Evolutionary conservation across 352 stramenopile genomes (phyloP), one percentile per base, ranked within the genome.

Genomic region (Phytophthora vignae): DNA sequence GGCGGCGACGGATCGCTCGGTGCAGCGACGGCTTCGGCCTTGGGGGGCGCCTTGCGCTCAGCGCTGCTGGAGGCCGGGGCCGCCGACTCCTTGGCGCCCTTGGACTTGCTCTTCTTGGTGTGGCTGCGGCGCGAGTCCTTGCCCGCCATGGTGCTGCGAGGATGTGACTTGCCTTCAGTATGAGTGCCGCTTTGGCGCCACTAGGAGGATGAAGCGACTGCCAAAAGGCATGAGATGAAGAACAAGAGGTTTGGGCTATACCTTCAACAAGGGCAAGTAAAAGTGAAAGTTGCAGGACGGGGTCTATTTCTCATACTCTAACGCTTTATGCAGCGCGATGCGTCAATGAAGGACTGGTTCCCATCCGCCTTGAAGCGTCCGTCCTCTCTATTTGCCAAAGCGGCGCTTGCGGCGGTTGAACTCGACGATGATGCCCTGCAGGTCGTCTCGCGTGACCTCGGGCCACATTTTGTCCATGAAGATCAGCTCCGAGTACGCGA

Each of bases 391-490:
- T 77, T 97, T 97, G 69, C 91, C 91, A 70, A 96, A 98, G 69
- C 93, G 91, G 57, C 93, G 88, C 64, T 96, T 90, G 65, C 93
- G 88, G 65, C 78, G 82, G 61, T 86, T 94, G 77, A 93, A 98
- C 72, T 96, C 90, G 58, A 92, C 55, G 55, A 98, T 85, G 64
- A 93, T 79, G 55, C 76, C 78, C 50, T 85, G 64, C 59, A 98
- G 82, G 66, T 98, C 92, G 27, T 91, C 71, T 19, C 76, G 81
- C 49, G 84, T 97, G 69, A 99, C 87, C 73, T 99, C 96, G 29
- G 97, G 97, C 97, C 97, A 99, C 46, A 95, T 86, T 77, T 99
- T 99, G 69, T 98, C 84, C 48, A 97, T 86, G 74, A 99, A 98
- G 68, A 97, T 96, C 14, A 99, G 77, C 80, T 99, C 96, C 48